These are phyloP conservation scores for Coix lacrymajobi DNA, from an alignment of 176 grass and related monocot species.

Conservation along the genomic window DNA sequence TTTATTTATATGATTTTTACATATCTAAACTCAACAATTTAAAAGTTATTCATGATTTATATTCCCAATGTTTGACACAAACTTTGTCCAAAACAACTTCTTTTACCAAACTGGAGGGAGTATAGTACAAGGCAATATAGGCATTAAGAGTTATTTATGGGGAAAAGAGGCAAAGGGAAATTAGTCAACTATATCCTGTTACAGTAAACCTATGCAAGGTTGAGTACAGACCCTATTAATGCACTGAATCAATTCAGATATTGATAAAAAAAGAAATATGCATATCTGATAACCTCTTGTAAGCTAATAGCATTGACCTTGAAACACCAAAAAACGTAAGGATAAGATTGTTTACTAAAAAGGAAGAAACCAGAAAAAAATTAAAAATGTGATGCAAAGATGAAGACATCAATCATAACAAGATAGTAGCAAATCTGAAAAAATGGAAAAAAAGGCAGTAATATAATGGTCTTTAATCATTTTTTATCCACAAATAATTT, in stretches of 20 bases:
- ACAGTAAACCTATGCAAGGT: background rate
- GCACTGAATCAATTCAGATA: background rate
- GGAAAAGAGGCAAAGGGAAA: background rate
- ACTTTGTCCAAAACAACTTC: too few species aligned
- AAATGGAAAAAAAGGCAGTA: background rate
- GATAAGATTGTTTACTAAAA: background rate
- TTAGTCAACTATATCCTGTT: background rate
- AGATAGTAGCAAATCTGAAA: background rate
- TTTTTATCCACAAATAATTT: constrained; percentile 1
- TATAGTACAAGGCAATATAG: background rate
- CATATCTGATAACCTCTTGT: background rate
- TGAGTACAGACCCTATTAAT: background rate
- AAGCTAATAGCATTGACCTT: background rate
- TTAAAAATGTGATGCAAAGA: background rate
- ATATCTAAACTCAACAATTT: too few species aligned
- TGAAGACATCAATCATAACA: background rate
- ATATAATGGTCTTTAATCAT: background rate
- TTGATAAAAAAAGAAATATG: background rate
- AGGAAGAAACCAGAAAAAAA: background rate
- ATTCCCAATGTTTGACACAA: too few species aligned
- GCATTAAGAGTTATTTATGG: background rate
- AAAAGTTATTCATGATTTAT: too few species aligned
- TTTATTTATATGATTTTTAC: too few species aligned
- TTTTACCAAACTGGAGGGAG: too few species aligned
- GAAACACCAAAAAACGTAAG: constrained; percentile 5